Base-by-base conservation (phyloP, 495 filamentous ascomycete species). In the Tuber melanosporum region DNA sequence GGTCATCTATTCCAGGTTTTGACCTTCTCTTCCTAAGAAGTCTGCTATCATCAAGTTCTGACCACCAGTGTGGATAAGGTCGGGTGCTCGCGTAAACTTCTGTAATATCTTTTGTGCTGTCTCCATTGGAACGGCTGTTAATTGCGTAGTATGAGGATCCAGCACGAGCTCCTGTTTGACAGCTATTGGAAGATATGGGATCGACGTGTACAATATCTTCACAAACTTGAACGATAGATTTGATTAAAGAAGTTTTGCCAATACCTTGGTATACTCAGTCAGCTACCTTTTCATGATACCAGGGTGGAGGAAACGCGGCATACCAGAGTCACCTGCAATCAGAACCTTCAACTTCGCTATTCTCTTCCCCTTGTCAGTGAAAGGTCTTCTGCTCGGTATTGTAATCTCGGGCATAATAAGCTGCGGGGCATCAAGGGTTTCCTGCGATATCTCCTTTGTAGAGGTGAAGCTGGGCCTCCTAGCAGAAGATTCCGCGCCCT, bases 151-250 rank as follows among this genome's bases (percentile, higher is more conserved):
- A 82, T 78, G 80, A 85, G 72, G 76, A 42, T 47, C 22, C 74
- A 76, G 74, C 57, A 41, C 73, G 77, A 77, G 73, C 71, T 71
- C 75, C 78, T 83, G 45, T 83, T 85, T 52, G 84, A 77, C 79
- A 85, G 78, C 77, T 49, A 75, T 84, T 85, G 17, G 89, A 84
- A 9, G 89, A 85, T 46, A 96, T 86, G 0, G 93, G 90, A 83
- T 99, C 95, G 72, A 97, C 92, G 84, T 99, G 95, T 2, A 98
- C 95, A 76, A 99, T 97, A 83, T 98, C 93, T 82, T 97, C 92
- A 83, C 95, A 97, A n/a, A 86, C 89, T 83, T 98, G 95, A 19
- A 97, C 93, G 74, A 99, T 94, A 0, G 93, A 93, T 83, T 94
- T 94, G 78, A 98, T 93, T 73, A 98, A 86, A 41, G 93, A 94